phyloP scores from a whole-genome alignment of 2,329 filamentous ascomycete genomes.

The Mycosphaerella arachidis region DNA sequence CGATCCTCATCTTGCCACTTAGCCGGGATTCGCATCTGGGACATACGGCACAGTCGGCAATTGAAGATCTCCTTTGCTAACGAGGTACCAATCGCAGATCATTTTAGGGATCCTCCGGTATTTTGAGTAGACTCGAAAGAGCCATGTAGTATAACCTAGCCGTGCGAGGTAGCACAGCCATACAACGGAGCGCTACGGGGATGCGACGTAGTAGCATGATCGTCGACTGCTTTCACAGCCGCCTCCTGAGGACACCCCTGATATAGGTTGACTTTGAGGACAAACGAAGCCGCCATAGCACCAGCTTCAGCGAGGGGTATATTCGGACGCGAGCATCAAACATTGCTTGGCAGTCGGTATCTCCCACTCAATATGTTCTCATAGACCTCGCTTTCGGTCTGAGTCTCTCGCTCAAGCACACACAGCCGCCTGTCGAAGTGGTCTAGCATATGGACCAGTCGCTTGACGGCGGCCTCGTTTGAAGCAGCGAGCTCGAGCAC shows the following conservation, averaged over 20 bases:
- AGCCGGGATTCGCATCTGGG: too few relatives aligned
- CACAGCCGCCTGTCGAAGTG: constrained; percentile 4
- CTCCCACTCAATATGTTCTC: not conserved
- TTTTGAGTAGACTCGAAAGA: too few relatives aligned
- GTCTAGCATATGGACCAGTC: constrained; percentile 1
- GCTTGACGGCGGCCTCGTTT: constrained; percentile 1
- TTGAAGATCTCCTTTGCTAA: too few relatives aligned
- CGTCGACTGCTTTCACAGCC: not conserved
- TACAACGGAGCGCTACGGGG: too few relatives aligned
- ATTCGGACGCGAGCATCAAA: not conserved
- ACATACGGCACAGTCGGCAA: too few relatives aligned
- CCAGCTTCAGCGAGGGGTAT: not conserved
- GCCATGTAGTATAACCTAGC: too few relatives aligned
- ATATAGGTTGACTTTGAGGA: not conserved
- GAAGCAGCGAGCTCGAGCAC: constrained; percentile 7
- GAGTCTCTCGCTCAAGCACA: not conserved
- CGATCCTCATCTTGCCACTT: too few relatives aligned
- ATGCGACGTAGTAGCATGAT: too few relatives aligned
- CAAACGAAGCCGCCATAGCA: not conserved
- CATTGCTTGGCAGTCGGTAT: not conserved
- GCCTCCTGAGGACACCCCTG: not conserved
- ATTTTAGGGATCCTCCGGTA: too few relatives aligned
- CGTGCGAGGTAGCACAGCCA: too few relatives aligned
- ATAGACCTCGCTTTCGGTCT: not conserved
- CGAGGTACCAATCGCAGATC: too few relatives aligned